phyloP scores from a whole-genome alignment of 2,329 filamentous ascomycete genomes.

The Rhynchosporium secalis region DNA sequence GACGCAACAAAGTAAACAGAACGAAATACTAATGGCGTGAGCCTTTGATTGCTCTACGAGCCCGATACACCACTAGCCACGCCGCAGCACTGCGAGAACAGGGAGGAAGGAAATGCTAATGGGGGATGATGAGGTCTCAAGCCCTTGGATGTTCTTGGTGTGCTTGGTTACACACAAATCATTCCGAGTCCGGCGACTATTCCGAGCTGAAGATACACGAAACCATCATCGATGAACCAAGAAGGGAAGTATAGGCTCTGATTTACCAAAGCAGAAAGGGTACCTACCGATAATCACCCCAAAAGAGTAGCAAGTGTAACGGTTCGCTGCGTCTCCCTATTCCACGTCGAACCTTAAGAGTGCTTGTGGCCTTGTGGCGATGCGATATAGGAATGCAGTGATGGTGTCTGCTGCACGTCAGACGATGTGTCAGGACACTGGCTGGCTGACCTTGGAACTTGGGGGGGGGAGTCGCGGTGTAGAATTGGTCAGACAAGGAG shows the following conservation, averaged over 20 bases:
- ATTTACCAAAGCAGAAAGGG: background rate
- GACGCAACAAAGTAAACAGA: background rate
- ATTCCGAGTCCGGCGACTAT: conserved; percentile 1
- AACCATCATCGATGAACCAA: background rate
- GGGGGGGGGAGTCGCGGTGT: background rate
- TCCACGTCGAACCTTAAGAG: background rate
- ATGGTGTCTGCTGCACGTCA: background rate
- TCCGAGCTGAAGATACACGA: background rate
- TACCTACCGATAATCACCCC: conserved; percentile 11
- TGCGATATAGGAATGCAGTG: background rate
- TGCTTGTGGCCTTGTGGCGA: background rate
- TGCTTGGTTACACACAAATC: background rate
- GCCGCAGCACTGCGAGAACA: conserved; percentile 2
- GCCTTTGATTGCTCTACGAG: background rate
- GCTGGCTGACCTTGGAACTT: background rate
- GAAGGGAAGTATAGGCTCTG: background rate
- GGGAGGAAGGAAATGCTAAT: background rate
- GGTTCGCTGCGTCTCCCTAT: background rate
- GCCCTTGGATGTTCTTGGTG: conserved; percentile 5
- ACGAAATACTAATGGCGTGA: conserved; percentile 6
- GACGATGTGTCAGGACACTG: conserved; percentile 2
- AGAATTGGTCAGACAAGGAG: background rate
- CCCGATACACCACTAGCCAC: too few species aligned
- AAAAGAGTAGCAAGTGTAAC: conserved; percentile 5
- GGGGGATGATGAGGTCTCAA: background rate